phyloP scores from a whole-genome alignment of 2,329 filamentous ascomycete species.

The Aphanoascus verrucosus region DNA sequence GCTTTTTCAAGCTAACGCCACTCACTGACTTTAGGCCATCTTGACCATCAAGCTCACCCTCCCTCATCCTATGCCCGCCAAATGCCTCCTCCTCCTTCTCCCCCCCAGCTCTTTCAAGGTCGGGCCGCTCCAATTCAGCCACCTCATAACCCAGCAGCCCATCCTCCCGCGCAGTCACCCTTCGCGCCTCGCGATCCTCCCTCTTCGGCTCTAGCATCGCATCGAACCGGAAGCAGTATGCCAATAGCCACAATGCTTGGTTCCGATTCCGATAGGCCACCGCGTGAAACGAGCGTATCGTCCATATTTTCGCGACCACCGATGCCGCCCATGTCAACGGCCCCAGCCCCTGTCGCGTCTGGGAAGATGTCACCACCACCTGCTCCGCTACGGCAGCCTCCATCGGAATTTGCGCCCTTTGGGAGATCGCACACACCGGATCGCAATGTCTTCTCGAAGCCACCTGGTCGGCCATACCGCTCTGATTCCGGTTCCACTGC shows the following conservation, averaged over 20 bases:
- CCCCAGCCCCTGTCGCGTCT: slow-evolving; percentile 25
- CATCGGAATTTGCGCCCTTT: slow-evolving; percentile 51
- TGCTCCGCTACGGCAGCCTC: slow-evolving; percentile 33
- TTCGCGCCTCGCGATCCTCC: slow-evolving; percentile 46
- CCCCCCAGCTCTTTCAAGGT: slow-evolving; percentile 39
- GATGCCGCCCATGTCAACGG: slow-evolving; percentile 19
- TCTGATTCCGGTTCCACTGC: slow-evolving; percentile 29
- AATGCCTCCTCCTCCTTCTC: slow-evolving; percentile 44
- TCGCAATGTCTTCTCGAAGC: slow-evolving; percentile 45
- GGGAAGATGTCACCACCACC: slow-evolving; percentile 35
- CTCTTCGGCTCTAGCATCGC: slow-evolving; percentile 33
- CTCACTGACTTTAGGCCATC: slow-evolving; percentile 11
- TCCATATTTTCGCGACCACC: slow-evolving; percentile 37
- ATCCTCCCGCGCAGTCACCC: slow-evolving; percentile 30
- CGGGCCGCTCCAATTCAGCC: slow-evolving; percentile 32
- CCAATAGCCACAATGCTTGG: slow-evolving; percentile 65
- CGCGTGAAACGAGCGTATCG: slow-evolving; percentile 37
- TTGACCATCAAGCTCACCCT: slow-evolving; percentile 21
- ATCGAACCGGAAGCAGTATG: slow-evolving; percentile 55
- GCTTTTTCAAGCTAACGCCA: slow-evolving; percentile 1
- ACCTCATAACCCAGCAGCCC: slow-evolving; percentile 29
- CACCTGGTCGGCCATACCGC: slow-evolving; percentile 27
- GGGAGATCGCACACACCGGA: slow-evolving; percentile 66
- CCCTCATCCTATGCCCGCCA: slow-evolving; percentile 32
- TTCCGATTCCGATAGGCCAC: slow-evolving; percentile 38